These are phyloP conservation scores for Phytophthora idaei DNA, from an alignment of 352 stramenopile species.

Conservation along the genomic window DNA sequence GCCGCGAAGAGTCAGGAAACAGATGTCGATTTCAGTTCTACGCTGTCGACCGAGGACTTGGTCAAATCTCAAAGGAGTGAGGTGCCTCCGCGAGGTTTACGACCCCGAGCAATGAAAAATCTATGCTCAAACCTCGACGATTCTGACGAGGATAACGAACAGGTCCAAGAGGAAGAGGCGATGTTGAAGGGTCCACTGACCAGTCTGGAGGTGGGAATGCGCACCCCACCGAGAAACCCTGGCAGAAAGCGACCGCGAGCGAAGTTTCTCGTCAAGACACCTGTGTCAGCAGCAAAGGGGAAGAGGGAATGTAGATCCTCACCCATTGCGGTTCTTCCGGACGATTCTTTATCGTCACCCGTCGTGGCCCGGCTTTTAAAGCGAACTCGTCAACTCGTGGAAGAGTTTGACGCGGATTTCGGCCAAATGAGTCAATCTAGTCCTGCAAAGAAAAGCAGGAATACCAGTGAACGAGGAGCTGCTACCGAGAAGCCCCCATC, in stretches of 20 bases:
- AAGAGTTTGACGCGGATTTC: constrained; percentile 36
- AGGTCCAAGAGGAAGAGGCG: neutral
- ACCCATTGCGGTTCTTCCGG: constrained; percentile 17
- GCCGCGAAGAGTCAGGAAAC: neutral
- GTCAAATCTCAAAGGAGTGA: constrained; percentile 1
- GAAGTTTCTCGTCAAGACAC: constrained; percentile 9
- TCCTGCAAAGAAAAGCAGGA: constrained; percentile 1
- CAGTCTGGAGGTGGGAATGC: neutral
- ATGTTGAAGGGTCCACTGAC: neutral
- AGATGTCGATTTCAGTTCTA: constrained; percentile 6
- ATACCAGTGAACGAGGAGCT: constrained; percentile 7
- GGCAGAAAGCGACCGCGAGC: neutral
- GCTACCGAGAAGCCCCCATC: neutral
- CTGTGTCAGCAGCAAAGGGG: neutral
- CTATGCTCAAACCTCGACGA: constrained; percentile 56
- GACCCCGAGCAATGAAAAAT: constrained; percentile 38
- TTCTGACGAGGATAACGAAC: constrained; percentile 42
- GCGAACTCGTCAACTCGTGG: constrained; percentile 34
- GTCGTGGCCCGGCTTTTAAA: constrained; percentile 33
- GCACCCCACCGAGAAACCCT: constrained; percentile 10
- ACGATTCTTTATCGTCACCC: constrained; percentile 25
- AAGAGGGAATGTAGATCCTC: constrained; percentile 8
- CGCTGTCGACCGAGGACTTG: neutral
- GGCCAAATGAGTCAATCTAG: constrained; percentile 5
- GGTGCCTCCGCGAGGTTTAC: constrained; percentile 31